These are phyloP conservation scores for Metschnikowia santaceciliae DNA, from an alignment of 805 yeast genomes.

Conservation along the genomic window DNA sequence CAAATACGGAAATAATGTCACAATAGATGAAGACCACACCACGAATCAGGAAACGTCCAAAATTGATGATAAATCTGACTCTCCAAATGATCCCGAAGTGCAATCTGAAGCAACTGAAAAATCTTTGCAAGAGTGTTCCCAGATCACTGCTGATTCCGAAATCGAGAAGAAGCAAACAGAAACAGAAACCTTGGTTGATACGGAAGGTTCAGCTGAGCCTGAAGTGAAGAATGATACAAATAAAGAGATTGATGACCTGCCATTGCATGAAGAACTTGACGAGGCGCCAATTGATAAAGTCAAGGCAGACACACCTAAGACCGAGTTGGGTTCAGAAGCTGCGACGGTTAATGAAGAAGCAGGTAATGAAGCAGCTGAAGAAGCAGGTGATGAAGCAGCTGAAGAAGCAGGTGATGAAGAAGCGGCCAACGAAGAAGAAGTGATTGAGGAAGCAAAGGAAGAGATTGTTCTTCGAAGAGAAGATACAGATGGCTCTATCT, in stretches of 20 bases:
- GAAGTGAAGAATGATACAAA: neutral
- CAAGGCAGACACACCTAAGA: neutral
- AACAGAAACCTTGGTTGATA: neutral
- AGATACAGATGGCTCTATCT: constrained; percentile 23
- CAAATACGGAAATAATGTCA: neutral
- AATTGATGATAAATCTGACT: neutral
- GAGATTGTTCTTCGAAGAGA: neutral
- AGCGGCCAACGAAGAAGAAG: constrained; percentile 3
- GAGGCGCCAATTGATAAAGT: neutral
- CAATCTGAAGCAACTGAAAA: neutral
- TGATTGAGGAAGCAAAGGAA: constrained; percentile 5
- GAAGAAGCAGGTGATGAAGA: neutral
- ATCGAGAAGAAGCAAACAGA: neutral
- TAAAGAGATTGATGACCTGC: neutral
- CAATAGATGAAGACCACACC: neutral
- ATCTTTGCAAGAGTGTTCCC: neutral
- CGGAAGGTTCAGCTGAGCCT: neutral
- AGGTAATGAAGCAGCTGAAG: neutral
- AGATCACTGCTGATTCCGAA: neutral
- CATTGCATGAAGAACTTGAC: neutral
- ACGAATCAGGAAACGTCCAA: neutral
- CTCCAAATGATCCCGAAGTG: neutral
- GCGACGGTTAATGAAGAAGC: constrained; percentile 2
- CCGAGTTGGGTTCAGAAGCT: neutral
- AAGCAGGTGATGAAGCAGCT: neutral